Conservation (phyloP, 2,329 filamentous ascomycete genomes). For the Bipolaris bicolor region DNA sequence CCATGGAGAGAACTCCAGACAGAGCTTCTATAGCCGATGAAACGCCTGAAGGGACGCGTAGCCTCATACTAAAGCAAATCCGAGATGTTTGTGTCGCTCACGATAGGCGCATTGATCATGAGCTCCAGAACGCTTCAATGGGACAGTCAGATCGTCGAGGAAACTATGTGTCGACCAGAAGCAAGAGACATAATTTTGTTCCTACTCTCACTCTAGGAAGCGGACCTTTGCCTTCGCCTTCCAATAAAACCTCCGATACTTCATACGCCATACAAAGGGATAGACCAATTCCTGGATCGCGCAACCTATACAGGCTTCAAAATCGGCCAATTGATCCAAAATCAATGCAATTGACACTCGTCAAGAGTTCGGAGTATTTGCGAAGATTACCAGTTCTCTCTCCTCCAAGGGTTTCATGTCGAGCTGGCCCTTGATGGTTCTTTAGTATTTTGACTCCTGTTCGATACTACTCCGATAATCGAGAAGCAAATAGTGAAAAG, state of each 20-base stretch:
- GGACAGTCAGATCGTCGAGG: not conserved
- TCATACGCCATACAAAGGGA: not conserved
- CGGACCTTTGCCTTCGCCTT: slow-evolving; percentile 14
- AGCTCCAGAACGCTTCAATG: slow-evolving; percentile 6
- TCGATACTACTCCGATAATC: slow-evolving; percentile 1
- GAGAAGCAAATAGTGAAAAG: not conserved
- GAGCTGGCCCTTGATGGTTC: slow-evolving; percentile 11
- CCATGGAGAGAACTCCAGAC: not conserved
- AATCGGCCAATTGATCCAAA: not conserved
- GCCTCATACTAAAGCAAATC: not conserved
- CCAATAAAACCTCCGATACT: not conserved
- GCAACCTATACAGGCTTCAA: not conserved
- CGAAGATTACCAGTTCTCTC: not conserved
- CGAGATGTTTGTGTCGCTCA: not conserved
- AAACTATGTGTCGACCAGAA: not conserved
- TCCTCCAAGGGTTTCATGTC: not conserved
- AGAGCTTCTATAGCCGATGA: not conserved
- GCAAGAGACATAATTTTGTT: not conserved
- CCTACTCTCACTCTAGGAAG: slow-evolving; percentile 12
- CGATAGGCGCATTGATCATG: slow-evolving; percentile 24
- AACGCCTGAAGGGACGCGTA: not conserved
- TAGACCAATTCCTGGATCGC: not conserved
- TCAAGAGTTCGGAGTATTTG: not conserved
- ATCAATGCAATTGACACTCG: not conserved
- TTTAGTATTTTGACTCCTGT: slow-evolving; percentile 19